phyloP scores from a whole-genome alignment of 108 stramenopile species.

The Ochromonas danica region DNA sequence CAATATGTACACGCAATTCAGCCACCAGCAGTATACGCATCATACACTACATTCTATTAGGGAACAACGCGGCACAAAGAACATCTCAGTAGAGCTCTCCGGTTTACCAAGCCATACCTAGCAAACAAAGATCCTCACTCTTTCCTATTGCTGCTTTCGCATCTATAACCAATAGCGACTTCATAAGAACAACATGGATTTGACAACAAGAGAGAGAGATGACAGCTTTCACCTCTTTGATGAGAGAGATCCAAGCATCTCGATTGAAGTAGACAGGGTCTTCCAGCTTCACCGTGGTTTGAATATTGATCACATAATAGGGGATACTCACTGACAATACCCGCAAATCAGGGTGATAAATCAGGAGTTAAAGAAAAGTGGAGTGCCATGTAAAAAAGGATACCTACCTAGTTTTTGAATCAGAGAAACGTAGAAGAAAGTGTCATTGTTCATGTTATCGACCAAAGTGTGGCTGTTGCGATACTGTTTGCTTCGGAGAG shows the following conservation, averaged over 20 bases:
- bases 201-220: no score
- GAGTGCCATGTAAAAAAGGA: neutral
- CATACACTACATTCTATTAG: no score
- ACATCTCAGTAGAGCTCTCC: no score
- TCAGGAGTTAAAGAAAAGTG: neutral
- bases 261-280: constrained; percentile 12
- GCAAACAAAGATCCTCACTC: no score
- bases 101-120: no score
- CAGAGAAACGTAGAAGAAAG: neutral
- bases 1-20: no score
- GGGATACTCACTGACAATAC: neutral
- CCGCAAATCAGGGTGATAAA: neutral
- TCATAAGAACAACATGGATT: no score
- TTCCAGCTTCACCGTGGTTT: constrained; percentile 8
- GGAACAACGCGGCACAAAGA: no score
- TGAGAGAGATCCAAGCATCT: constrained; percentile 16
- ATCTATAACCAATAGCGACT: no score
- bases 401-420: neutral
- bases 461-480: no score
- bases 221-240: constrained; percentile 26
- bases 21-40: no score
- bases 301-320: constrained; percentile 22
- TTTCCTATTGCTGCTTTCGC: no score
- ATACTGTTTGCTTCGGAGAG: neutral
- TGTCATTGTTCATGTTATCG: neutral